These are phyloP conservation scores for Boehmeria nivea DNA, from an alignment of 306 rosid species.

Conservation along the genomic window DNA sequence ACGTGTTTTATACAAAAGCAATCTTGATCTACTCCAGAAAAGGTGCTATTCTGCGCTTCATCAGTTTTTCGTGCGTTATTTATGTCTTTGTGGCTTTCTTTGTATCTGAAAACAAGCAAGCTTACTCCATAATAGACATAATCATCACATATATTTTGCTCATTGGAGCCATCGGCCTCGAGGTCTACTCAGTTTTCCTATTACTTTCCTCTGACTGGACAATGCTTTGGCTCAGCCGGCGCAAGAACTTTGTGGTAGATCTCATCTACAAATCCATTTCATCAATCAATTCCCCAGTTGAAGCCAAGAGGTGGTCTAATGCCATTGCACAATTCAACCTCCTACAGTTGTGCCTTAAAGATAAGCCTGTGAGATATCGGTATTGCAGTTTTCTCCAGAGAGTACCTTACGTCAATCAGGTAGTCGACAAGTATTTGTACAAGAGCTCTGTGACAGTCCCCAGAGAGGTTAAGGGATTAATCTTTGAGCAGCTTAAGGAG, in stretches of 20 bases:
- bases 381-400: conserved; percentile 2
- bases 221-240: conserved; percentile 18
- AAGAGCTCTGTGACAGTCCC: conserved; percentile 4
- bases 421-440: conserved; percentile 8
- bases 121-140: neutral
- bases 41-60: conserved; percentile 14
- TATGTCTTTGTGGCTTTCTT: conserved; percentile 11
- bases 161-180: conserved; percentile 28
- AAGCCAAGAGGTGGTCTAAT: conserved; percentile 25
- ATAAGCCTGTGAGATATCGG: neutral
- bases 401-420: neutral
- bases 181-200: conserved; percentile 13
- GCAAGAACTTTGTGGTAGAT: neutral
- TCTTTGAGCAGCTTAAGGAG: conserved; percentile 8
- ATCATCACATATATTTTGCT: conserved; percentile 22
- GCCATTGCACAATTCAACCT: conserved; percentile 24
- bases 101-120: neutral
- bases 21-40: neutral
- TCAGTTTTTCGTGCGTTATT: conserved; percentile 3
- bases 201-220: conserved; percentile 32
- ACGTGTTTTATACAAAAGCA: conserved; percentile 40
- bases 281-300: neutral
- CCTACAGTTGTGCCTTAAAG: conserved; percentile 7
- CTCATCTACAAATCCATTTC: conserved; percentile 1
- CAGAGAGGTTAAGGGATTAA: conserved; percentile 10